Evolutionary conservation across 805 yeast genomes (phyloP).

Genomic region (Cyberlindnera saturnus): DNA sequence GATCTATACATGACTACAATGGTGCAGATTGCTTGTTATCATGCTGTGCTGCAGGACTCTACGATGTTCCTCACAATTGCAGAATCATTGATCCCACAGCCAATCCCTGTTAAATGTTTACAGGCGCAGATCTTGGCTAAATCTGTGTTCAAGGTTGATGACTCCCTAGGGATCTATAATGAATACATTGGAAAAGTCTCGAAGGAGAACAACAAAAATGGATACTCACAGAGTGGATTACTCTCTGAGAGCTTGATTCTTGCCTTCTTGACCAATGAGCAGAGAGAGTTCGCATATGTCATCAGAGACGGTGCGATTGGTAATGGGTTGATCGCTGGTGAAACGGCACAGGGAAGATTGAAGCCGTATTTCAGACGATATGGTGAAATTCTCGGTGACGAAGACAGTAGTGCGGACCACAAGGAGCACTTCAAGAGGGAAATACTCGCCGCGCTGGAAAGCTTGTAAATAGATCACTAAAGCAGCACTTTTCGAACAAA

Average conservation of each 20-base stretch:
- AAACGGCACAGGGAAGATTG: constrained; percentile 33
- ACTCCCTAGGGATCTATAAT: constrained; percentile 40
- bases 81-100: constrained; percentile 28
- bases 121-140: constrained; percentile 38
- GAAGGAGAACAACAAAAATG: constrained; percentile 25
- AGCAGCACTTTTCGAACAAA: neutral
- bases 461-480: constrained; percentile 1
- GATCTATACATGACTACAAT: constrained; percentile 36
- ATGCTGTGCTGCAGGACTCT: constrained; percentile 30
- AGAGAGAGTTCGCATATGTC: constrained; percentile 49
- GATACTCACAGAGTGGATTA: constrained; percentile 36
- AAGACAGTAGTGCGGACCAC: constrained; percentile 24
- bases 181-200: constrained; percentile 35
- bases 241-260: constrained; percentile 43
- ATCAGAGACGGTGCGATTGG: constrained; percentile 41
- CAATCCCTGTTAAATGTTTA: constrained; percentile 24
- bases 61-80: constrained; percentile 31
- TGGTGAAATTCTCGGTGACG: constrained; percentile 44
- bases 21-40: constrained; percentile 35
- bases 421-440: constrained; percentile 11
- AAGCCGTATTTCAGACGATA: constrained; percentile 40
- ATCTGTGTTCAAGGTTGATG: constrained; percentile 32
- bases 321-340: constrained; percentile 33
- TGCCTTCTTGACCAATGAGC: constrained; percentile 37
- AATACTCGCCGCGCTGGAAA: constrained; percentile 13